Conservation (phyloP, 192 early-diverging fungal species). For the Rhizoclosmatium sp. region DNA sequence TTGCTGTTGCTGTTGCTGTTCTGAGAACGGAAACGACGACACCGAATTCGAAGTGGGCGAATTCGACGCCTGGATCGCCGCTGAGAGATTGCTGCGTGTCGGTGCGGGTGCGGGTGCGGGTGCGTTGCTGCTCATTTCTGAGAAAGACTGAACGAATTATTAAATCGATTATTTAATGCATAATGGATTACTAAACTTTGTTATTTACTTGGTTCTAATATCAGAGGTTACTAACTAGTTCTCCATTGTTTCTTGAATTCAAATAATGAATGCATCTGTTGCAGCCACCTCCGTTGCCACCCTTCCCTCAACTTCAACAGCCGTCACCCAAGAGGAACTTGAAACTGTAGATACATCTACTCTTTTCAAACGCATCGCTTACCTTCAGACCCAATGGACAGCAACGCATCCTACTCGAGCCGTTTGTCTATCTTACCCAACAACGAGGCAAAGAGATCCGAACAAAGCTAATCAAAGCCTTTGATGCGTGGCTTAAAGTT, state of each 20-base stretch:
- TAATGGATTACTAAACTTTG: no score
- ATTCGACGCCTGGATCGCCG: neutral
- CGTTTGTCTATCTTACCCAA: slow-evolving; percentile 85
- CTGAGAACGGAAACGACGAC: neutral
- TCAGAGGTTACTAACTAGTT: no score
- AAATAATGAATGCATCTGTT: neutral
- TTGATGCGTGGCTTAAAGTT: slow-evolving; percentile 87
- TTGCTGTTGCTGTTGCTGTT: neutral
- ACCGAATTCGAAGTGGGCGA: neutral
- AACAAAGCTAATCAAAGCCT: slow-evolving; percentile 89
- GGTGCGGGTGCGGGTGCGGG: neutral
- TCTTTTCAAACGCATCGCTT: neutral
- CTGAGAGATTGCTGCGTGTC: slow-evolving; percentile 5
- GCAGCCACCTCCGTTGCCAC: neutral
- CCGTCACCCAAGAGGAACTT: neutral
- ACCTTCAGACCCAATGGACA: neutral
- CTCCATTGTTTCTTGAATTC: neutral
- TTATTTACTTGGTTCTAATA: no score
- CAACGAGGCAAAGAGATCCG: slow-evolving; percentile 95
- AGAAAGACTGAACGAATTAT: neutral
- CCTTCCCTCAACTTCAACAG: neutral
- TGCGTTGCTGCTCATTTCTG: neutral
- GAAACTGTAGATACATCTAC: neutral
- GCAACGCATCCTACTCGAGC: slow-evolving; percentile 81
- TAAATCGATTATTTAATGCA: no score